Percentiles rank a stretch among this genome's conserved stretches.
phyloP scores from a whole-genome alignment of 2,329 filamentous ascomycete genomes.

The Penicillium nordicum region DNA sequence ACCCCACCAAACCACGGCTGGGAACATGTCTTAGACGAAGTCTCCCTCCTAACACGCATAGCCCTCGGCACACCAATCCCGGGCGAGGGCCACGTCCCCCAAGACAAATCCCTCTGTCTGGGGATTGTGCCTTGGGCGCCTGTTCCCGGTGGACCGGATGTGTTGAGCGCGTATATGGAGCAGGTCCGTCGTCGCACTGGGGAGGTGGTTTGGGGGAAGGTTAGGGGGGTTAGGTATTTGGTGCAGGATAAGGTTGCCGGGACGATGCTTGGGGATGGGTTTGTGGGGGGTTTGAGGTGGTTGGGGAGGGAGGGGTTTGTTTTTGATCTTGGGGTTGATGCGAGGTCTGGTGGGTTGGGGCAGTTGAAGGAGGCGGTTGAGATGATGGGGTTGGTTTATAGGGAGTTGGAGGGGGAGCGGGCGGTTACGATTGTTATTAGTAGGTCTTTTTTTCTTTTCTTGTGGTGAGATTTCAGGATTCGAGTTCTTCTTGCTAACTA shows the following conservation, averaged over 20 bases:
- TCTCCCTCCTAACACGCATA: constrained; percentile 66
- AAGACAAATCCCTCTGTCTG: constrained; percentile 56
- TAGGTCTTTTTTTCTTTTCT: constrained; percentile 16
- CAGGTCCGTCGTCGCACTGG: constrained; percentile 56
- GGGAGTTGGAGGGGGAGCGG: constrained; percentile 49
- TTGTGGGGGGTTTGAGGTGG: constrained; percentile 64
- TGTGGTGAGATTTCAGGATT: neutral
- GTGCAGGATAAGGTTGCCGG: constrained; percentile 72
- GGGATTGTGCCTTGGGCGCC: constrained; percentile 86
- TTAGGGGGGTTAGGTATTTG: constrained; percentile 79
- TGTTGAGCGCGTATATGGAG: constrained; percentile 63
- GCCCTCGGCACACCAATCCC: constrained; percentile 56
- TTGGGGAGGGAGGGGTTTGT: constrained; percentile 61
- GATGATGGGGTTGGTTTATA: constrained; percentile 66
- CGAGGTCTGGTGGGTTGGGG: constrained; percentile 68
- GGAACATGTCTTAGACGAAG: constrained; percentile 66
- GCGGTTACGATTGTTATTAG: constrained; percentile 69
- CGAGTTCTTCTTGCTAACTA: constrained; percentile 12
- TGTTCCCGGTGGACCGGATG: constrained; percentile 60
- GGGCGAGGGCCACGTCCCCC: constrained; percentile 56
- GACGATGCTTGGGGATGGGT: constrained; percentile 60
- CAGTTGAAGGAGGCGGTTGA: constrained; percentile 69
- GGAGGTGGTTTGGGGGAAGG: constrained; percentile 56
- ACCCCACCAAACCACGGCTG: constrained; percentile 50
- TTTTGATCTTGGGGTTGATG: constrained; percentile 84